Percentiles rank a stretch among this genome's conserved stretches.
These are phyloP conservation scores for Hypoxylon sp. DNA, from an alignment of 2,329 filamentous ascomycete species.

Conservation along the genomic window DNA sequence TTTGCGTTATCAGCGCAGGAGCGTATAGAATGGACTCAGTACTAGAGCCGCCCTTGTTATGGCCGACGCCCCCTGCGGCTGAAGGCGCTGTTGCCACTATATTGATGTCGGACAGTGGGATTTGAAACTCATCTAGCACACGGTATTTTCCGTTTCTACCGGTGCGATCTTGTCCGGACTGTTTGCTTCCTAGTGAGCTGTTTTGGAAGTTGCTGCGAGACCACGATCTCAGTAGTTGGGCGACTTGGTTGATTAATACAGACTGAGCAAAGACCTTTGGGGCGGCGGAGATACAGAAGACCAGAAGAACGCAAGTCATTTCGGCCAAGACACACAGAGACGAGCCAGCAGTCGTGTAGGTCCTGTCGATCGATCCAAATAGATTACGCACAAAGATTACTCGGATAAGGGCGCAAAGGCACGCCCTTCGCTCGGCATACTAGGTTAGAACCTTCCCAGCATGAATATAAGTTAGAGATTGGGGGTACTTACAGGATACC, in stretches of 20 bases:
- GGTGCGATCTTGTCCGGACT: background rate
- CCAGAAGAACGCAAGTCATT: background rate
- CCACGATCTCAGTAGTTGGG: background rate
- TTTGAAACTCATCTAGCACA: background rate
- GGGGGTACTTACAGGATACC: no score
- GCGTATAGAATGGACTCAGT: background rate
- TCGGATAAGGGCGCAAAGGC: no score
- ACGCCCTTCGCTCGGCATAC: no score
- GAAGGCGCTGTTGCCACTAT: background rate
- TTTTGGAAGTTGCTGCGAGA: background rate
- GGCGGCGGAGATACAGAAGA: background rate
- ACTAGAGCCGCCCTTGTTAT: background rate
- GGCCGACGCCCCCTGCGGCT: background rate
- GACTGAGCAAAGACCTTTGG: background rate
- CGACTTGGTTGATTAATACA: background rate
- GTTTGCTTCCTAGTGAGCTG: background rate
- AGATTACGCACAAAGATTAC: no score
- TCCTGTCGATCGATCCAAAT: no score
- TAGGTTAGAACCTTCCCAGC: no score
- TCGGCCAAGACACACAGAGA: background rate
- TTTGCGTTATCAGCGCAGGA: background rate
- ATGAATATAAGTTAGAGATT: no score
- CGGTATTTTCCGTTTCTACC: background rate
- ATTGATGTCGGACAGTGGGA: background rate
- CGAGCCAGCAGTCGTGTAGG: no score